Conservation (phyloP, 1,139 yeast species). For the Taiozyma sp. region DNA sequence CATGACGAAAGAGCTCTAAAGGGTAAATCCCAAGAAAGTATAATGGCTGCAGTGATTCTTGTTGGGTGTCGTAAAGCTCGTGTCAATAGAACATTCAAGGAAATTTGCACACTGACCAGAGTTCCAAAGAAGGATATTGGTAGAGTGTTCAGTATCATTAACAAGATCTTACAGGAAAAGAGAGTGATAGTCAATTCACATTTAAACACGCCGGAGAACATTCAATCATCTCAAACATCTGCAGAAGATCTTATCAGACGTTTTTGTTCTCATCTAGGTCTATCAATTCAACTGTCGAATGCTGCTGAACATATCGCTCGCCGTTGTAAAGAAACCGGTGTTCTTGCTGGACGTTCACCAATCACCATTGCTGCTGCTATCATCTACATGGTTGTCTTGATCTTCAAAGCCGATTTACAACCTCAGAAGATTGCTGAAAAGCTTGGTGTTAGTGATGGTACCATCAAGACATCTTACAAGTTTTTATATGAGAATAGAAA, state of each 20-base stretch:
- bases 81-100: conserved; percentile 93
- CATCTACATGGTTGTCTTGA: conserved; percentile 83
- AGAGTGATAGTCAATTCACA: conserved; percentile 23
- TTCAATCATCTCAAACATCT: conserved; percentile 81
- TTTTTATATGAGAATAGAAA: conserved; percentile 71
- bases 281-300: conserved; percentile 77
- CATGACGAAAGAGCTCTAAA: conserved; percentile 82
- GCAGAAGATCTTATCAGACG: conserved; percentile 95
- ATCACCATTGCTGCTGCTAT: conserved; percentile 98
- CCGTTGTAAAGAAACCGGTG: conserved; percentile 85
- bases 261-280: conserved; percentile 92
- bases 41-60: conserved; percentile 95
- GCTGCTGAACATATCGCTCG: conserved; percentile 94
- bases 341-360: conserved; percentile 94
- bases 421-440: conserved; percentile 86
- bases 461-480: conserved; percentile 89
- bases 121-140: conserved; percentile 96
- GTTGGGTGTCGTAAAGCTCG: conserved; percentile 94
- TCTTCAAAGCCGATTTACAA: conserved; percentile 63
- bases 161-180: conserved; percentile 66
- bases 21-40: conserved; percentile 89
- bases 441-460: conserved; percentile 98
- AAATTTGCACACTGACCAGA: conserved; percentile 90
- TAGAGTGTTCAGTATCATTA: conserved; percentile 77
- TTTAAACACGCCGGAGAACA: conserved; percentile 38